A percentile compares a stretch with the other conserved stretches of the same genome.
These are phyloP conservation scores for Suillus alpinus DNA, from an alignment of 768 basidiomycete species.

Conservation along the genomic window DNA sequence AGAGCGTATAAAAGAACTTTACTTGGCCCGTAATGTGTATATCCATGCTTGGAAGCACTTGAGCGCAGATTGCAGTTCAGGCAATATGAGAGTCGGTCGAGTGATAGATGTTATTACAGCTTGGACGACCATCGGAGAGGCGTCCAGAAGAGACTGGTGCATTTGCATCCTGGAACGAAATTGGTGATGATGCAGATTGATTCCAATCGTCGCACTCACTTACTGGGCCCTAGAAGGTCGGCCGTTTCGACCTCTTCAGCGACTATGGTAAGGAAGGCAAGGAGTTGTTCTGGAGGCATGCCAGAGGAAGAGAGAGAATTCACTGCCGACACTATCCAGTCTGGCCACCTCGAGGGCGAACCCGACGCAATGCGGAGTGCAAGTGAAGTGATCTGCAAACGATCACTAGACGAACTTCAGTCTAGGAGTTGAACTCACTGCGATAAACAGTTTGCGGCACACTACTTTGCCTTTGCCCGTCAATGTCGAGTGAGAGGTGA, in stretches of 20 bases:
- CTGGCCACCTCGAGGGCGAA: slow-evolving; percentile 61
- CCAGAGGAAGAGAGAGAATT: slow-evolving; percentile 59
- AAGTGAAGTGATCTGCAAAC: slow-evolving; percentile 56
- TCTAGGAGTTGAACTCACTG: slow-evolving; percentile 46
- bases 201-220: slow-evolving; percentile 44
- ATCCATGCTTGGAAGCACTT: slow-evolving; percentile 87
- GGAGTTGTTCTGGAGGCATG: slow-evolving; percentile 54
- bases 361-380: slow-evolving; percentile 69
- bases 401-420: slow-evolving; percentile 6
- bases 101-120: slow-evolving; percentile 61
- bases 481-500: slow-evolving; percentile 64
- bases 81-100: slow-evolving; percentile 31
- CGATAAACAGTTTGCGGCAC: slow-evolving; percentile 83
- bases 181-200: slow-evolving; percentile 9
- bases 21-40: slow-evolving; percentile 65
- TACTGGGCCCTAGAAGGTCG: slow-evolving; percentile 69
- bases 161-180: slow-evolving; percentile 50
- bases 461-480: slow-evolving; percentile 65
- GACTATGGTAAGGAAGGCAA: slow-evolving; percentile 79
- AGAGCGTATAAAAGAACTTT: slow-evolving; percentile 14
- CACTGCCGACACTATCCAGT: slow-evolving; percentile 71
- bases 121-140: slow-evolving; percentile 67
- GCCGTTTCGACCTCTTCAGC: slow-evolving; percentile 80
- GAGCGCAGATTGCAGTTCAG: slow-evolving; percentile 66
- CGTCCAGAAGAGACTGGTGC: slow-evolving; percentile 61